Conservation (phyloP, 2,329 filamentous ascomycete species). For the Sarocladium brachiariae region DNA sequence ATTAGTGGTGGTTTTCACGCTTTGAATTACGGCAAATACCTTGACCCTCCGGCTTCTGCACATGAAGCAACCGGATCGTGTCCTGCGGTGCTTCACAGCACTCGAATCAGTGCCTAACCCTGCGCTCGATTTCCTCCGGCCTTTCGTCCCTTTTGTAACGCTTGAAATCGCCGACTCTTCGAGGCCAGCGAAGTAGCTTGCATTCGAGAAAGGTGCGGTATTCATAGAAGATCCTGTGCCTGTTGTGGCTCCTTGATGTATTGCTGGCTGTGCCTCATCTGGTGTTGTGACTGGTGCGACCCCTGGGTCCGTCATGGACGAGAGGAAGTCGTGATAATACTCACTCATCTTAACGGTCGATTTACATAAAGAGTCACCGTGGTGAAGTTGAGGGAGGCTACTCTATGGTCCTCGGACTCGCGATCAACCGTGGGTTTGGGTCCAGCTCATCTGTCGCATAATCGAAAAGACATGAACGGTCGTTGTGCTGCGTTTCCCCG, state of each 20-base stretch:
- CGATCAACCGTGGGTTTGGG: background rate
- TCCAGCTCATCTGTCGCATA: background rate
- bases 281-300: constrained; percentile 30
- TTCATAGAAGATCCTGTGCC: background rate
- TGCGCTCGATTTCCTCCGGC: constrained; percentile 40
- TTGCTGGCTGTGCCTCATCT: constrained; percentile 32
- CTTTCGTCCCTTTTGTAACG: constrained; percentile 40
- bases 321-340: constrained; percentile 49
- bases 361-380: background rate
- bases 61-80: constrained; percentile 87
- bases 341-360: constrained; percentile 40
- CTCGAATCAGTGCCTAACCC: constrained; percentile 42
- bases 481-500: background rate
- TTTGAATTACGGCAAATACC: constrained; percentile 33
- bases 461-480: background rate
- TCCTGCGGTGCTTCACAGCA: constrained; percentile 86
- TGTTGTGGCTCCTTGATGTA: constrained; percentile 23
- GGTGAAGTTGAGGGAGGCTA: background rate
- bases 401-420: background rate
- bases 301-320: constrained; percentile 42
- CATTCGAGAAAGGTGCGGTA: constrained; percentile 16
- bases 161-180: constrained; percentile 43
- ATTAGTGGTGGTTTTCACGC: constrained; percentile 16
- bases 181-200: constrained; percentile 44
- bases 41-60: constrained; percentile 85